Conservation (phyloP, 169 alveolate species). For the Eimeria maxima region DNA sequence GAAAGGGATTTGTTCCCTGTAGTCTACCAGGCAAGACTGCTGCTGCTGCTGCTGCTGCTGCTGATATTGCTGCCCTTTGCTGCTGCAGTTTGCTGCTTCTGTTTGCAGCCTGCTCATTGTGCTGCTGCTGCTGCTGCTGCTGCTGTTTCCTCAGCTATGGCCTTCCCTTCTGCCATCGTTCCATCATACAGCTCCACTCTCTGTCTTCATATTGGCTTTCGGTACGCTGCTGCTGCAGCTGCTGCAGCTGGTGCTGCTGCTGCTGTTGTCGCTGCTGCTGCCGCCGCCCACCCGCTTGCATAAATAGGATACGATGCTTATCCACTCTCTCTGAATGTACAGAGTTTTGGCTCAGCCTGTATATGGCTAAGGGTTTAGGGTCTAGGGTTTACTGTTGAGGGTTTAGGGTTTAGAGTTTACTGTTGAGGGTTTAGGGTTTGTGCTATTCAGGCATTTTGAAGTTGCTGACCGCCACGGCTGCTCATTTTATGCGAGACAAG, state of each 20-base stretch:
- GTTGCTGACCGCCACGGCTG: slow-evolving; percentile 48
- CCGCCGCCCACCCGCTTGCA: too few relatives aligned
- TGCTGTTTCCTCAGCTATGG: slow-evolving; percentile 33
- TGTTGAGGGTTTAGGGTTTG: too few relatives aligned
- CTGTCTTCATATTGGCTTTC: slow-evolving; percentile 24
- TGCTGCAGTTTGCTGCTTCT: too few relatives aligned
- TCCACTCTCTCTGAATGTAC: too few relatives aligned
- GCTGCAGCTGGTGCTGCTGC: background rate
- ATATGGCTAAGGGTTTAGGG: too few relatives aligned
- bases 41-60: background rate
- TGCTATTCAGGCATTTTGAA: slow-evolving; percentile 19
- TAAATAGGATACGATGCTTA: too few relatives aligned
- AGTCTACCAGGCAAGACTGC: slow-evolving; percentile 48
- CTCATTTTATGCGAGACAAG: slow-evolving; percentile 41
- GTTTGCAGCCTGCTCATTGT: background rate
- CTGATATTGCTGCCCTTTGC: too few relatives aligned
- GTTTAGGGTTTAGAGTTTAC: background rate
- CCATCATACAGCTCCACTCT: background rate
- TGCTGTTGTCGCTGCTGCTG: too few relatives aligned
- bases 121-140: background rate
- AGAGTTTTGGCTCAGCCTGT: too few relatives aligned
- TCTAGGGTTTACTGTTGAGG: too few relatives aligned
- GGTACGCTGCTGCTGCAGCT: slow-evolving; percentile 14
- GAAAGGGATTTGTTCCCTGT: slow-evolving; percentile 62
- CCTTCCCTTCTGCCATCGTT: slow-evolving; percentile 68